Evolutionary conservation across 805 yeast genomes (phyloP).

Genomic region (Dipodascopsis uninucleata): DNA sequence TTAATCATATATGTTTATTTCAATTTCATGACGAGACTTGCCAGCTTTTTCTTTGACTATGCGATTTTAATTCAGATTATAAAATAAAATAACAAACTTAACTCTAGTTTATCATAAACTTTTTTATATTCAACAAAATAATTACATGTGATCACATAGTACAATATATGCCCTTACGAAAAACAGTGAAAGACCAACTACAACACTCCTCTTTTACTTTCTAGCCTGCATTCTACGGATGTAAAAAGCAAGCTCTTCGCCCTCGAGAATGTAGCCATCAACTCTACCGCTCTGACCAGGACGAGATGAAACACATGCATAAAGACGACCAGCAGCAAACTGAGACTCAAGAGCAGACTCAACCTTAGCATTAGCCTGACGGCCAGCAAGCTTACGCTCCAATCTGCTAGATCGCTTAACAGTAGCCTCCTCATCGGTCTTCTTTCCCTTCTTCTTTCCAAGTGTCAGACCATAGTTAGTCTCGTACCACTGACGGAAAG

Average conservation of each 20-base stretch:
- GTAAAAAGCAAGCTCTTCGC: conserved; percentile 99
- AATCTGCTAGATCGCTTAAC: conserved; percentile 72
- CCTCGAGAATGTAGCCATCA: conserved; percentile 99
- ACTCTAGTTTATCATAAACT: conserved; percentile 9
- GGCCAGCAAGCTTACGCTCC: conserved; percentile 89
- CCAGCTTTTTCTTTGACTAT: too few relatives aligned
- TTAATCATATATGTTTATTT: too few relatives aligned
- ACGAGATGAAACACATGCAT: conserved; percentile 98
- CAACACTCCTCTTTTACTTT: conserved; percentile 59
- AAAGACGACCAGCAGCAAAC: conserved; percentile 98
- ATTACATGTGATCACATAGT: conserved; percentile 25
- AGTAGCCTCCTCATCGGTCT: conserved; percentile 41
- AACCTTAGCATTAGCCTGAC: conserved; percentile 79
- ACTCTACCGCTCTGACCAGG: conserved; percentile 99
- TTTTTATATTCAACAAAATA: conserved; percentile 12
- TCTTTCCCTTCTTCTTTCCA: conserved; percentile 68
- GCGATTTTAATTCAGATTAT: too few relatives aligned
- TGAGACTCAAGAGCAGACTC: conserved; percentile 91
- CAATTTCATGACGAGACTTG: too few relatives aligned
- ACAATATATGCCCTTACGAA: conserved; percentile 7
- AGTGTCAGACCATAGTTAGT: conserved; percentile 92
- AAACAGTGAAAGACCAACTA: background rate
- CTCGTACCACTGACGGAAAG: conserved; percentile 99
- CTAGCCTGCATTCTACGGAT: conserved; percentile 98
- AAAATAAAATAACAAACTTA: too few relatives aligned